These are phyloP conservation scores for Suillus subaureus DNA, from an alignment of 768 basidiomycete genomes.

Conservation along the genomic window DNA sequence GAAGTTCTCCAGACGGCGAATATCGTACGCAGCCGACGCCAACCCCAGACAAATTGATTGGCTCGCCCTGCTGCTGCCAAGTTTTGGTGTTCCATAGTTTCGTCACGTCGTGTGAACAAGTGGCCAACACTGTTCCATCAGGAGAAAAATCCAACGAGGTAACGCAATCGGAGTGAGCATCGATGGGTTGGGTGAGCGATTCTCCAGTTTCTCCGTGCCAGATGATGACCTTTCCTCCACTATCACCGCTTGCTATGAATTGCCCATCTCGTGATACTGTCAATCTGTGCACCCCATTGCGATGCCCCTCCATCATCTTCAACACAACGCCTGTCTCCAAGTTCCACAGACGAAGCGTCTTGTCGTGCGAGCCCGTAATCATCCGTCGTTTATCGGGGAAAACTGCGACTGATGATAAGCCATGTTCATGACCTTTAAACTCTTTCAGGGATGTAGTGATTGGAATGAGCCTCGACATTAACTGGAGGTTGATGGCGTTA, in stretches of 20 bases:
- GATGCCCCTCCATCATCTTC: background rate
- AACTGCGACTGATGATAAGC: background rate
- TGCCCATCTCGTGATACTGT: background rate
- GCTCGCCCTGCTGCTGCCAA: background rate
- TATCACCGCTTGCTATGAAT: background rate
- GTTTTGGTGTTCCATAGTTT: background rate
- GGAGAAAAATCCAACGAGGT: background rate
- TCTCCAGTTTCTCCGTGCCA: background rate
- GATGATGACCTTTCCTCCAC: fast-evolving
- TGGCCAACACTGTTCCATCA: background rate
- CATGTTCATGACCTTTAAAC: background rate
- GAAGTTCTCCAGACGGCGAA: too few relatives aligned
- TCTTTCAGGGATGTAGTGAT: background rate
- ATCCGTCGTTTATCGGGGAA: background rate
- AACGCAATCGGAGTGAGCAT: background rate
- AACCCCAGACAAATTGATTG: too few relatives aligned
- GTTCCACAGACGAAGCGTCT: background rate
- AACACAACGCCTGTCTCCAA: background rate
- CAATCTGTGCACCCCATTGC: background rate
- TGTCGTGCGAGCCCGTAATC: background rate
- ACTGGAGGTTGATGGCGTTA: background rate
- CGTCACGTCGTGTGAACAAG: background rate
- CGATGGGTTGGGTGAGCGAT: background rate
- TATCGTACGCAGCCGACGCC: too few relatives aligned
- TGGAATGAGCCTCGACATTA: background rate